Base-by-base conservation (phyloP, 225 moss, liverwort and hornwort genomes). In the Asterella californica region DNA sequence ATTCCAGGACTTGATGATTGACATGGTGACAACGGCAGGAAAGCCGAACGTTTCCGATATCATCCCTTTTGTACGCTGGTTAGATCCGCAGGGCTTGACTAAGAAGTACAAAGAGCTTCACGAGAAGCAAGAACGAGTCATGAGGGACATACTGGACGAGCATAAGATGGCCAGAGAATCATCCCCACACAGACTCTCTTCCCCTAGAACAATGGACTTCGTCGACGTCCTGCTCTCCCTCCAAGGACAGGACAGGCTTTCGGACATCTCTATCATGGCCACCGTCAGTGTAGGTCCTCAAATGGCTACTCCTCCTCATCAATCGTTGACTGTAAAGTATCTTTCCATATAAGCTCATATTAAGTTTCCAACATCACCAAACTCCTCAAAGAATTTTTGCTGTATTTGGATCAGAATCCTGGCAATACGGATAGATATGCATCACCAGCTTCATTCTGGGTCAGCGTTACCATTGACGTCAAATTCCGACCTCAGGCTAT, bases 21-120 rank as follows among this genome's bases (percentile, higher is more conserved):
- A 62, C 12, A 63, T 80, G 79, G 42, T 79, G 5, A 52, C 22
- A 15, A 57, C 54, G 21, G 90, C 90, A n/a, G 93, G 95, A 63
- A 83, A 84, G 71, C 91, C 90, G 80, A 93, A 93, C 62, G 81
- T 91, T 6, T 85, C 89, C 4, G 95, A 95, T 70, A 86, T 87
- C 75, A 87, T 95, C 36, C 88, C 93, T 2, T 84, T 84, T 0
- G 82, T 91, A 25, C 86, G 90, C 25, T 88, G 90, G 90, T 79
- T 93, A 60, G 95, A 93, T 69, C 57, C 88, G 53, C 91, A 93
- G 85, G 93, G 93, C 81, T 80, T 79, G 52, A 78, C 82, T 15
- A 70, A 17, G 47, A 73, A 42, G 72, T 84, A 81, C 79, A 37
- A 37, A 18, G 18, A 47, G 19, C 69, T 69, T 32, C 67, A 32